phyloP scores from a whole-genome alignment of 495 filamentous ascomycete genomes.

The Penicillium roqueforti region DNA sequence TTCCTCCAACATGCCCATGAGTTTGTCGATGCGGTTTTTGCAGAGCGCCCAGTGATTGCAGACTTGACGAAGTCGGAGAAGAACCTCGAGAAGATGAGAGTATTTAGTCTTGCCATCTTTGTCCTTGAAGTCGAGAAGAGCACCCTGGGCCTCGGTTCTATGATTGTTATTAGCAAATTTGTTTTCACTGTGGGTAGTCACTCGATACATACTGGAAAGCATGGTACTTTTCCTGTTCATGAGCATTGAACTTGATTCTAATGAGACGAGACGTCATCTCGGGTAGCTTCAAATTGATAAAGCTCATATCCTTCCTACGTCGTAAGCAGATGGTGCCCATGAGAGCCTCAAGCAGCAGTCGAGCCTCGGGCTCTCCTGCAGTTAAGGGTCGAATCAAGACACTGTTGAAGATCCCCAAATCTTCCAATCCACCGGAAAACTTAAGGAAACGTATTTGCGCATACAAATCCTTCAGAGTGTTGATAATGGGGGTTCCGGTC shows the following conservation, averaged over 20 bases:
- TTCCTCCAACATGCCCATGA: constrained; percentile 63
- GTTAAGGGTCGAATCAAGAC: constrained; percentile 69
- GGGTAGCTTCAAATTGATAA: constrained; percentile 79
- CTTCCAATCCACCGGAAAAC: constrained; percentile 73
- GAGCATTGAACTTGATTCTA: constrained; percentile 65
- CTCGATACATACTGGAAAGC: constrained; percentile 54
- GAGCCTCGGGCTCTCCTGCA: constrained; percentile 53
- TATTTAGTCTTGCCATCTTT: constrained; percentile 48
- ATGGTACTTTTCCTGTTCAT: constrained; percentile 78
- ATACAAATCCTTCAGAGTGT: constrained; percentile 77
- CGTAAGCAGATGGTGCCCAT: constrained; percentile 82
- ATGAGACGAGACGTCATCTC: constrained; percentile 77
- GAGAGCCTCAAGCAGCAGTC: constrained; percentile 65
- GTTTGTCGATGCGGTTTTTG: constrained; percentile 64
- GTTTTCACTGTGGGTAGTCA: not conserved
- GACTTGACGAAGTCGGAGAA: constrained; percentile 80
- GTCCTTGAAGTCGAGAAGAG: constrained; percentile 57
- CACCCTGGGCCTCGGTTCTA: constrained; percentile 69
- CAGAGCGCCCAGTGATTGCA: constrained; percentile 88
- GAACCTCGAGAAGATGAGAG: constrained; percentile 70
- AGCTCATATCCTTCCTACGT: constrained; percentile 84
- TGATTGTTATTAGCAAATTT: constrained; percentile 15
- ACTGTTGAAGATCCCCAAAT: constrained; percentile 68
- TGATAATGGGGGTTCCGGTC: constrained; percentile 76
- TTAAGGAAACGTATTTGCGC: constrained; percentile 75